Percentiles rank a stretch among this genome's conserved stretches.
Evolutionary conservation across 768 basidiomycete genomes (phyloP).

Genomic region (Cystofilobasidium capitatum): DNA sequence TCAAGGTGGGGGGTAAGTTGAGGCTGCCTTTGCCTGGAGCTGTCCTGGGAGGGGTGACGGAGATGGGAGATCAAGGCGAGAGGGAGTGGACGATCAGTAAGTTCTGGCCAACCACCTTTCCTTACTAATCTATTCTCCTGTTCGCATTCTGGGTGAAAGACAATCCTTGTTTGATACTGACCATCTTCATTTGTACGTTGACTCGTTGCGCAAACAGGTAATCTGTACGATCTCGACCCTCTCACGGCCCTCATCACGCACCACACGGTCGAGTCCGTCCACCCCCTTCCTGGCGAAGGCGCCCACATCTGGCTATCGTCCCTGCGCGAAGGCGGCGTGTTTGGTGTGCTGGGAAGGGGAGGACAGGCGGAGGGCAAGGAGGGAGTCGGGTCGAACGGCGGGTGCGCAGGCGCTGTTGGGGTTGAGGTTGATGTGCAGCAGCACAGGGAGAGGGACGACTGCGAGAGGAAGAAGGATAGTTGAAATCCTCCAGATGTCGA

Average conservation of each 20-base stretch:
- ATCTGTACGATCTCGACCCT: slow-evolving; percentile 58
- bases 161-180: background rate
- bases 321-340: no score
- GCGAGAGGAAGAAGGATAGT: no score
- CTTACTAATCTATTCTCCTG: background rate
- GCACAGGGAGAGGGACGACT: no score
- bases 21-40: background rate
- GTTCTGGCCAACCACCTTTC: background rate
- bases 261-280: slow-evolving; percentile 65
- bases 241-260: slow-evolving; percentile 53
- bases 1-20: slow-evolving; percentile 12
- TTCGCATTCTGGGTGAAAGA: background rate
- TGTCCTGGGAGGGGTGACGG: background rate
- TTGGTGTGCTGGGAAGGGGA: background rate
- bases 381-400: background rate
- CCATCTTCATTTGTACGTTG: background rate
- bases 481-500: no score
- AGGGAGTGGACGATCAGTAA: slow-evolving; percentile 21
- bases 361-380: background rate
- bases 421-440: no score
- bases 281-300: slow-evolving; percentile 50
- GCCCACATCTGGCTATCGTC: background rate
- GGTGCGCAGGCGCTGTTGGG: background rate
- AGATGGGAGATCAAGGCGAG: background rate
- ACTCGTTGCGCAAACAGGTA: background rate